Percentiles rank a stretch among this genome's conserved stretches.
Evolutionary conservation across 2,329 filamentous ascomycete species (phyloP).

Genomic region (Phaeomoniella chlamydospora): DNA sequence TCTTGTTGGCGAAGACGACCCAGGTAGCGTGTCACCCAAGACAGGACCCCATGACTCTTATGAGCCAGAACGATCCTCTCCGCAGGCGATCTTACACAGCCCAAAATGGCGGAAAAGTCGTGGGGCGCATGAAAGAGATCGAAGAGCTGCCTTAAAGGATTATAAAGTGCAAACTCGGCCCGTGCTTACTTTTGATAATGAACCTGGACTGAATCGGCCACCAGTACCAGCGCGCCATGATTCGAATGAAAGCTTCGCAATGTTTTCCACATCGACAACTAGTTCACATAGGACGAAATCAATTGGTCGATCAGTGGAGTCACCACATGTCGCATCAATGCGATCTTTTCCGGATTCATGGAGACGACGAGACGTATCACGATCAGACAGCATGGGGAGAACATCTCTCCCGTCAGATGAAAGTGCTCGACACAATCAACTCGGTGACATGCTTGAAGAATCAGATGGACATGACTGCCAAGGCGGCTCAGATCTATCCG

Average conservation of each 20-base stretch:
- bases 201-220: conserved; percentile 15
- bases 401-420: background rate
- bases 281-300: conserved; percentile 39
- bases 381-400: conserved; percentile 4
- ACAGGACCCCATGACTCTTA: background rate
- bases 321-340: conserved; percentile 10
- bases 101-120: background rate
- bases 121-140: conserved; percentile 18
- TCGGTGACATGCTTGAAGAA: background rate
- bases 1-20: background rate
- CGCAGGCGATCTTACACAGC: background rate
- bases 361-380: background rate
- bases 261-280: conserved; percentile 49
- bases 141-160: conserved; percentile 27
- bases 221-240: conserved; percentile 32
- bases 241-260: conserved; percentile 47
- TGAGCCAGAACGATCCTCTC: background rate
- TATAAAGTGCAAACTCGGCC: conserved; percentile 35
- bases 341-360: conserved; percentile 9
- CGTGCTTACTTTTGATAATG: conserved; percentile 30
- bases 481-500: background rate
- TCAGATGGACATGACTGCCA: background rate
- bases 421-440: background rate
- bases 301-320: conserved; percentile 33
- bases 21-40: background rate